Percentiles rank a stretch among this genome's conserved stretches.
Conservation (phyloP, 2,329 filamentous ascomycete species). For the Botrytis fragariae region DNA sequence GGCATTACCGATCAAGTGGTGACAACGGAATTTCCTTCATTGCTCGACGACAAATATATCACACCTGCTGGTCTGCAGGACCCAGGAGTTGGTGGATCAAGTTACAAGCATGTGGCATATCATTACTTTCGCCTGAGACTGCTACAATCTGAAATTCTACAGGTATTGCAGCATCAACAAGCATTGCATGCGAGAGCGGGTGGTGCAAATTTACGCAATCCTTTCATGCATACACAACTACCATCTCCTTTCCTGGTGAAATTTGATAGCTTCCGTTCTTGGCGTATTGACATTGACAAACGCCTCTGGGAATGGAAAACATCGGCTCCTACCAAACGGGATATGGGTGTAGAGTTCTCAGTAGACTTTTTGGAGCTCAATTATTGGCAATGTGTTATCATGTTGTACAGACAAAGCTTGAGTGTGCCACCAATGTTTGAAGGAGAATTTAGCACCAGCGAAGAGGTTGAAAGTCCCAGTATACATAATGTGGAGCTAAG, state of each 20-base stretch:
- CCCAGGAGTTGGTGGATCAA: conserved; percentile 61
- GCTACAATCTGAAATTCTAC: conserved; percentile 90
- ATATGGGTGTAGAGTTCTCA: conserved; percentile 86
- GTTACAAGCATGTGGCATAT: conserved; percentile 86
- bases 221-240: conserved; percentile 73
- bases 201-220: conserved; percentile 62
- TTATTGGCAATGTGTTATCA: conserved; percentile 96
- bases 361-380: conserved; percentile 90
- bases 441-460: conserved; percentile 67
- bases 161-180: conserved; percentile 90
- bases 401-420: conserved; percentile 89
- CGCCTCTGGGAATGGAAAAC: conserved; percentile 85
- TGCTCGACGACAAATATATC: conserved; percentile 85
- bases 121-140: conserved; percentile 89
- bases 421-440: conserved; percentile 83
- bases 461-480: conserved; percentile 61
- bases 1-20: conserved; percentile 95
- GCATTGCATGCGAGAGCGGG: conserved; percentile 71
- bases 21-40: conserved; percentile 89
- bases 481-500: conserved; percentile 63
- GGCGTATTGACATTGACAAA: conserved; percentile 83
- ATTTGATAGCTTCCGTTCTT: conserved; percentile 82
- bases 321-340: conserved; percentile 69
- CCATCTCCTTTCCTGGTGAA: conserved; percentile 81
- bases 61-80: conserved; percentile 72